These are phyloP conservation scores for Penicillium pulvis DNA, from an alignment of 495 filamentous ascomycete species.

Conservation along the genomic window DNA sequence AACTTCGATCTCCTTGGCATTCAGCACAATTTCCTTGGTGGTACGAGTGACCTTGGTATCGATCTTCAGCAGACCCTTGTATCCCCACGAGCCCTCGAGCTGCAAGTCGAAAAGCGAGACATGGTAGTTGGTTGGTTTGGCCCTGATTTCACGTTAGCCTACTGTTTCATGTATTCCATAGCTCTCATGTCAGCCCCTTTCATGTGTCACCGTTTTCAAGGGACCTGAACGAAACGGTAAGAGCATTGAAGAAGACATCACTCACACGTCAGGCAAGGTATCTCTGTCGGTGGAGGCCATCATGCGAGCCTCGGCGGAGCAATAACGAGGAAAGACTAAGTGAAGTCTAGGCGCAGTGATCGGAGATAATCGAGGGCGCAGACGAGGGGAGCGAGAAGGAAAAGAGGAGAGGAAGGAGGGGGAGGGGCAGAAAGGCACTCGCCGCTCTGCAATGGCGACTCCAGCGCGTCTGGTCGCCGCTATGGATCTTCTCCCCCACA, in stretches of 20 bases:
- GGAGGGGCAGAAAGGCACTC: conserved; percentile 27
- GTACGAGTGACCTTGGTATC: conserved; percentile 60
- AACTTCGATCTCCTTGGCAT: conserved; percentile 54
- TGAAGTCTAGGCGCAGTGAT: conserved; percentile 17
- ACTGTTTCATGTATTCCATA: not conserved
- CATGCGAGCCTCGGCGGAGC: conserved; percentile 44
- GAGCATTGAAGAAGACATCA: conserved; percentile 15
- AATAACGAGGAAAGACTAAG: conserved; percentile 28
- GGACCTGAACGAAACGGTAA: not conserved
- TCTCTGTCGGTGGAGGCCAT: conserved; percentile 54
- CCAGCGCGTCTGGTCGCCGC: conserved; percentile 35
- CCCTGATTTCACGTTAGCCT: conserved; percentile 38
- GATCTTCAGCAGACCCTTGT: conserved; percentile 76
- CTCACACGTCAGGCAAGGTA: conserved; percentile 54
- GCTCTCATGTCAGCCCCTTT: not conserved
- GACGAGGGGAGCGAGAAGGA: conserved; percentile 27
- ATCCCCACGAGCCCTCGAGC: conserved; percentile 70
- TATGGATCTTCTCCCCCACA: conserved; percentile 48
- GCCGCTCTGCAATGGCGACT: conserved; percentile 26
- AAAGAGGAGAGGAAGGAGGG: conserved; percentile 26
- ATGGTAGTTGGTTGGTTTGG: conserved; percentile 84
- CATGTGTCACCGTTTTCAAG: not conserved
- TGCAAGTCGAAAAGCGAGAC: conserved; percentile 81
- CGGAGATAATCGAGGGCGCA: conserved; percentile 23
- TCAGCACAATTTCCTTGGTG: conserved; percentile 73